These are phyloP conservation scores for Lentinus tigrinus DNA, from an alignment of 768 basidiomycete genomes.

Conservation along the genomic window DNA sequence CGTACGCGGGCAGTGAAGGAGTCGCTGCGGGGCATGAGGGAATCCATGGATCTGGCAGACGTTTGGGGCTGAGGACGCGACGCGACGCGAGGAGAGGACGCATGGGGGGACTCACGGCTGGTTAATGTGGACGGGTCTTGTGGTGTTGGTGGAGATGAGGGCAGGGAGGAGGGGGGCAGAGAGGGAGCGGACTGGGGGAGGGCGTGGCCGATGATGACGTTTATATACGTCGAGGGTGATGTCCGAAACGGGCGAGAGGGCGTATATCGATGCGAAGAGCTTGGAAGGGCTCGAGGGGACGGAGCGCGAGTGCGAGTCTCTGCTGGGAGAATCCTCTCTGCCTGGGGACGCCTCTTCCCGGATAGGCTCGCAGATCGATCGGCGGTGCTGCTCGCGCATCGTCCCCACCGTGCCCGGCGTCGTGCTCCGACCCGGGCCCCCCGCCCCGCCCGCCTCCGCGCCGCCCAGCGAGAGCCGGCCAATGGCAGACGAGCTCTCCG, in stretches of 20 bases:
- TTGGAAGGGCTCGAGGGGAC: constrained; percentile 22
- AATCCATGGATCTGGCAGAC: constrained; percentile 33
- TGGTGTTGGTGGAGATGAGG: constrained; percentile 63
- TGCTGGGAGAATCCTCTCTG: constrained; percentile 6
- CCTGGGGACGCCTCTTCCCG: constrained; percentile 43
- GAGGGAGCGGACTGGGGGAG: constrained; percentile 42
- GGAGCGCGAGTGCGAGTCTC: constrained; percentile 17
- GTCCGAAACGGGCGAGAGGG: constrained; percentile 14
- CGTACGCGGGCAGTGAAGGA: constrained; percentile 71
- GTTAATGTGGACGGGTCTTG: constrained; percentile 57
- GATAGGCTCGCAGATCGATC: constrained; percentile 45
- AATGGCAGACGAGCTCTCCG: constrained; percentile 13
- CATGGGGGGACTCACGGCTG: constrained; percentile 26
- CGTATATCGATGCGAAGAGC: constrained; percentile 10
- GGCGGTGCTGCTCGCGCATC: constrained; percentile 6
- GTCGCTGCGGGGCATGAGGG: constrained; percentile 58
- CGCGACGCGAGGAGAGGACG: constrained; percentile 17
- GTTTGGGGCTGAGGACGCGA: constrained; percentile 12
- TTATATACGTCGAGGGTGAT: constrained; percentile 42
- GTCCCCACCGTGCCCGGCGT: neutral
- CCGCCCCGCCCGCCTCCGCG: neutral
- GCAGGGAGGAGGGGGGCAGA: constrained; percentile 51
- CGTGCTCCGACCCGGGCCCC: neutral
- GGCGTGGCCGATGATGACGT: constrained; percentile 62
- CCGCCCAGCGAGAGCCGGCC: constrained; percentile 17